These are phyloP conservation scores for Coemansia sp. DNA, from an alignment of 192 early-diverging fungal species.

Conservation along the genomic window DNA sequence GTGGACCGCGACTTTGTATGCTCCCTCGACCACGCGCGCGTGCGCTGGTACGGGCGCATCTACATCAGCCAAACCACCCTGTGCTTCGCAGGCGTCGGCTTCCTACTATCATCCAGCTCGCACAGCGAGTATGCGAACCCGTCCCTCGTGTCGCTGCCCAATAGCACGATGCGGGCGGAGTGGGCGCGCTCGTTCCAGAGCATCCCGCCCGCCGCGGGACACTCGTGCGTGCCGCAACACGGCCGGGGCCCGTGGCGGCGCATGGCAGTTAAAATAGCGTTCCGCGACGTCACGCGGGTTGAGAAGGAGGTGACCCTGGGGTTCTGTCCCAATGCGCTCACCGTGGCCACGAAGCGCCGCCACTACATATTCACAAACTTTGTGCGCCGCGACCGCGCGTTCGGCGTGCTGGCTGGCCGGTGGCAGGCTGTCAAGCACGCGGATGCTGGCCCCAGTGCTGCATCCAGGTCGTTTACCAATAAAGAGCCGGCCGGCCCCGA, in stretches of 20 bases:
- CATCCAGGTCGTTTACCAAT: too few relatives aligned
- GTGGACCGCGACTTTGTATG: constrained; percentile 27
- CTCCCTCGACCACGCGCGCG: constrained; percentile 41
- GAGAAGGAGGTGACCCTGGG: constrained; percentile 47
- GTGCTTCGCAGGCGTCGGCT: constrained; percentile 36
- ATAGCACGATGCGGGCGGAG: background rate
- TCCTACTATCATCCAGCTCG: constrained; percentile 5
- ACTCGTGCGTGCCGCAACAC: constrained; percentile 5
- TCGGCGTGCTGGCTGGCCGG: background rate
- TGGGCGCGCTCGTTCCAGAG: background rate
- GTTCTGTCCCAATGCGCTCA: constrained; percentile 47
- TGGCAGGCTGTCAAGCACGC: background rate
- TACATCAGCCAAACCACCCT: constrained; percentile 19
- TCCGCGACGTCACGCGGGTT: constrained; percentile 40
- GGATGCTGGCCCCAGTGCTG: too few relatives aligned
- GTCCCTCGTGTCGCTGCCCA: background rate
- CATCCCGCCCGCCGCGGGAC: background rate
- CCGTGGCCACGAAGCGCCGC: constrained; percentile 18
- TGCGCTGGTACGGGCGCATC: constrained; percentile 48
- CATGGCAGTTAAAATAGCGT: constrained; percentile 21
- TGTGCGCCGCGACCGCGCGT: constrained; percentile 41
- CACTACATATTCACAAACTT: constrained; percentile 51
- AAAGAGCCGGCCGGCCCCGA: too few relatives aligned
- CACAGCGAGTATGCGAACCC: too few relatives aligned
- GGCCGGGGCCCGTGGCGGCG: constrained; percentile 27